Conservation (phyloP, 306 rosid species). For the Pyrus pyrifolia region DNA sequence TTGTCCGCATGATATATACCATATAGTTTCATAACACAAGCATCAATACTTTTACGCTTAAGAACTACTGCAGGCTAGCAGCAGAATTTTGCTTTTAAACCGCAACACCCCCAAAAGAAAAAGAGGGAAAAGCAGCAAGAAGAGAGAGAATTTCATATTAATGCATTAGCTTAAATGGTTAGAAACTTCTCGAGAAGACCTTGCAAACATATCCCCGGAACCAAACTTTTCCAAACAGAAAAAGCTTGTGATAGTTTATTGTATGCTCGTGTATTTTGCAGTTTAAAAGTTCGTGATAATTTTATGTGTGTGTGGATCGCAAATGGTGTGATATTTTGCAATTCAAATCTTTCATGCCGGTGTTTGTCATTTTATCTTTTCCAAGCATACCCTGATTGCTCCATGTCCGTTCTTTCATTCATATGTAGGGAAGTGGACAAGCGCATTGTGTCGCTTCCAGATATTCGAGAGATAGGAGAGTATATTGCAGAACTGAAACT, state of each 20-base stretch:
- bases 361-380: background rate
- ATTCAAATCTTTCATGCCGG: background rate
- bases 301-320: background rate
- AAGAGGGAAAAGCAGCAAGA: background rate
- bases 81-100: background rate
- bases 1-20: background rate
- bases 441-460: slow-evolving; percentile 78
- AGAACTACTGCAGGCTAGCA: background rate
- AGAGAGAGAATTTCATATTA: background rate
- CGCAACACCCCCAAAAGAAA: background rate
- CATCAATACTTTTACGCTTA: background rate
- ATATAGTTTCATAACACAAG: background rate
- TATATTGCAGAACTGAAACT: slow-evolving; percentile 87
- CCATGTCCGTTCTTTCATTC: slow-evolving; percentile 3
- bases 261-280: background rate
- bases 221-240: background rate
- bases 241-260: background rate
- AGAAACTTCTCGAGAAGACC: background rate
- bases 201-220: background rate
- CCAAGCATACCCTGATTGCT: background rate
- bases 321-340: background rate
- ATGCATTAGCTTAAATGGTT: background rate
- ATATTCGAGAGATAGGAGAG: slow-evolving; percentile 80
- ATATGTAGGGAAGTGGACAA: slow-evolving; percentile 81
- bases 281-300: background rate